Conservation (phyloP, 768 basidiomycete genomes). For the Amanita subjunquillea region DNA sequence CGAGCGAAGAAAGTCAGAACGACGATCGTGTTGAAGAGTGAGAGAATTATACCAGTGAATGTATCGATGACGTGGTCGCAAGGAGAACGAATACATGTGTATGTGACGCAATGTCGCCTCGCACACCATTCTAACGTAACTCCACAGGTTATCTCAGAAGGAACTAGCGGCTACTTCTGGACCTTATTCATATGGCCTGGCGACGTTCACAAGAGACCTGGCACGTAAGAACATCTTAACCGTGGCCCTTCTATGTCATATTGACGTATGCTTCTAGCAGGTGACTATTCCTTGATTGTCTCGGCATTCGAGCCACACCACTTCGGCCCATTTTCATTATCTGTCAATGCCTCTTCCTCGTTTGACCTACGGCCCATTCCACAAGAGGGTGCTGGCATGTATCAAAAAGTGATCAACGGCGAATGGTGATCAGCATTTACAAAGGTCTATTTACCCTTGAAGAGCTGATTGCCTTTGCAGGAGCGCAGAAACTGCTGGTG, state of each 20-base stretch:
- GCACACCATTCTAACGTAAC: background rate
- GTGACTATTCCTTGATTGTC: slow-evolving; percentile 74
- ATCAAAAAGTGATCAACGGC: slow-evolving; percentile 53
- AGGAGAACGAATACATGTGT: slow-evolving; percentile 71
- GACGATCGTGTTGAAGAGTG: slow-evolving; percentile 39
- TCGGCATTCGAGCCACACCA: slow-evolving; percentile 77
- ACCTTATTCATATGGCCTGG: slow-evolving; percentile 72
- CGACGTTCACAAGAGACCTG: slow-evolving; percentile 41
- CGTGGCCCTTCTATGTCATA: background rate
- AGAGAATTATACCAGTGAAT: slow-evolving; percentile 65
- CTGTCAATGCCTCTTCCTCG: slow-evolving; percentile 48
- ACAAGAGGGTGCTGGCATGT: slow-evolving; percentile 92
- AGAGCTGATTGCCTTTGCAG: slow-evolving; percentile 21
- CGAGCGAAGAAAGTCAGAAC: slow-evolving; percentile 21
- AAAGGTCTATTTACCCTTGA: background rate
- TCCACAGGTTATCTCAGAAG: slow-evolving; percentile 42
- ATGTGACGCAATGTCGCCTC: slow-evolving; percentile 16
- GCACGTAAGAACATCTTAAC: slow-evolving; percentile 5
- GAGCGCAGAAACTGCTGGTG: slow-evolving; percentile 48
- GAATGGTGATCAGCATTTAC: slow-evolving; percentile 41
- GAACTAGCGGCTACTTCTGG: slow-evolving; percentile 70
- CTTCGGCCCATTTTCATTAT: slow-evolving; percentile 54
- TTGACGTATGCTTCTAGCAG: slow-evolving; percentile 31
- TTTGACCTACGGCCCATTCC: slow-evolving; percentile 60
- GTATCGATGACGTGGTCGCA: slow-evolving; percentile 64